Evolutionary conservation across 768 basidiomycete species (phyloP).

Genomic region (Collybiopsis confluens): DNA sequence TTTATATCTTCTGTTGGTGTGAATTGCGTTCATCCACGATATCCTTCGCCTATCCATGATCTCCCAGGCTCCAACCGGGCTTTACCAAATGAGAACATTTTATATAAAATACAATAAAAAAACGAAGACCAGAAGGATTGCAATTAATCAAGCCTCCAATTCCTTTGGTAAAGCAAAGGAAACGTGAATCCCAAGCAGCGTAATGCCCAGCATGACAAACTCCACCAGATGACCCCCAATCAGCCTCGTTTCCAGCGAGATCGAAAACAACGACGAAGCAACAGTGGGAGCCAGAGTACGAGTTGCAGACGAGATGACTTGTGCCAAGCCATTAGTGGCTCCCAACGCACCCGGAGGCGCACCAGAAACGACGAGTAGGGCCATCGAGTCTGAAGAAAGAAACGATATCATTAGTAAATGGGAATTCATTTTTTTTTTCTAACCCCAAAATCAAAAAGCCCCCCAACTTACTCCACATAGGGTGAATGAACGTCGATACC

Average conservation of each 20-base stretch:
- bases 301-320: conserved; percentile 44
- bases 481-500: conserved; percentile 20
- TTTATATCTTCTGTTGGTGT: too few relatives aligned
- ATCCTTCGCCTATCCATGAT: too few relatives aligned
- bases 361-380: conserved; percentile 39
- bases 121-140: too few relatives aligned
- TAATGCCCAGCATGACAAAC: conserved; percentile 12
- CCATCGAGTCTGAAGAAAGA: conserved; percentile 39
- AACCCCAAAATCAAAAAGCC: conserved; percentile 19
- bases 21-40: too few relatives aligned
- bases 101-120: too few relatives aligned
- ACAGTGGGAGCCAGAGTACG: conserved; percentile 49
- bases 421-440: background rate
- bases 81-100: too few relatives aligned
- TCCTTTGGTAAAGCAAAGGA: background rate
- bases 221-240: conserved; percentile 42
- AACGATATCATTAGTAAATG: background rate
- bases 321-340: conserved; percentile 50
- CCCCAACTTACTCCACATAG: conserved; percentile 37
- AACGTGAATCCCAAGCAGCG: background rate
- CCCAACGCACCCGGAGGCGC: conserved; percentile 42
- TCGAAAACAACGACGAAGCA: conserved; percentile 53
- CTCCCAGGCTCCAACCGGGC: too few relatives aligned
- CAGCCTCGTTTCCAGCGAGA: conserved; percentile 41
- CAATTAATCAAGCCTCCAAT: background rate